Evolutionary conservation across 2,329 filamentous ascomycete genomes (phyloP).

Genomic region (Leptosphaerulina australis): DNA sequence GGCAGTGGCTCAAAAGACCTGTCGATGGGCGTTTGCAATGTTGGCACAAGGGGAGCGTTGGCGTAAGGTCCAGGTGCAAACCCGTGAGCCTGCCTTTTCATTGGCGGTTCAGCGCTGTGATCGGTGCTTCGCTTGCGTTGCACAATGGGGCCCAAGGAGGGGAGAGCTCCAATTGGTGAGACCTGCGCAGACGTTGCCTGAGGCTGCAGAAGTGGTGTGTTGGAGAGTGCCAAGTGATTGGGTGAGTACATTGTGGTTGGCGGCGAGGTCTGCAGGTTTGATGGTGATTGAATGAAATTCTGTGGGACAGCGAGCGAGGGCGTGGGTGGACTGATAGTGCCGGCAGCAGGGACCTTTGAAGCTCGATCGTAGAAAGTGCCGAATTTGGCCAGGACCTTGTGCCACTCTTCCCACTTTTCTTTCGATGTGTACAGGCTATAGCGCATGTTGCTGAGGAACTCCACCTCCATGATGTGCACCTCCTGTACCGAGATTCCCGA

Average conservation of each 20-base stretch:
- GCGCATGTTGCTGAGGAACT: conserved; percentile 97
- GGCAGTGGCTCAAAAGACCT: conserved; percentile 45
- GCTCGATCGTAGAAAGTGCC: conserved; percentile 81
- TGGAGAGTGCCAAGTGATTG: conserved; percentile 51
- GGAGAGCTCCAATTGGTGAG: conserved; percentile 52
- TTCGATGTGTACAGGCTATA: conserved; percentile 90
- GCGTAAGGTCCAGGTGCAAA: conserved; percentile 46
- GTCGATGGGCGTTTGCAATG: conserved; percentile 43
- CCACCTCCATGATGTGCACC: conserved; percentile 99
- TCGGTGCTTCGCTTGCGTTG: conserved; percentile 66
- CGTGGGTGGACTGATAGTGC: conserved; percentile 45
- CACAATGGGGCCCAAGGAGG: conserved; percentile 48
- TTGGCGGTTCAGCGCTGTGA: conserved; percentile 59
- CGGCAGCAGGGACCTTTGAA: conserved; percentile 54
- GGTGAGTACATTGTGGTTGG: conserved; percentile 52
- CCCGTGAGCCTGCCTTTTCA: conserved; percentile 58
- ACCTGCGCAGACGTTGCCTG: conserved; percentile 52
- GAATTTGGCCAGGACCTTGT: conserved; percentile 80
- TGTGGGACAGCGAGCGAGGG: conserved; percentile 50
- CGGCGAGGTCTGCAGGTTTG: conserved; percentile 59
- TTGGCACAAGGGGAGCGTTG: conserved; percentile 44
- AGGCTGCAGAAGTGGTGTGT: conserved; percentile 48
- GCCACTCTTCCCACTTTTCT: conserved; percentile 86
- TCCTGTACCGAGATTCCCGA: conserved; percentile 92
- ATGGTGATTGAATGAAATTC: conserved; percentile 58